Evolutionary conservation across 805 yeast genomes (phyloP), one percentile per base, ranked within the genome.

Genomic region (Kazachstania africana): DNA sequence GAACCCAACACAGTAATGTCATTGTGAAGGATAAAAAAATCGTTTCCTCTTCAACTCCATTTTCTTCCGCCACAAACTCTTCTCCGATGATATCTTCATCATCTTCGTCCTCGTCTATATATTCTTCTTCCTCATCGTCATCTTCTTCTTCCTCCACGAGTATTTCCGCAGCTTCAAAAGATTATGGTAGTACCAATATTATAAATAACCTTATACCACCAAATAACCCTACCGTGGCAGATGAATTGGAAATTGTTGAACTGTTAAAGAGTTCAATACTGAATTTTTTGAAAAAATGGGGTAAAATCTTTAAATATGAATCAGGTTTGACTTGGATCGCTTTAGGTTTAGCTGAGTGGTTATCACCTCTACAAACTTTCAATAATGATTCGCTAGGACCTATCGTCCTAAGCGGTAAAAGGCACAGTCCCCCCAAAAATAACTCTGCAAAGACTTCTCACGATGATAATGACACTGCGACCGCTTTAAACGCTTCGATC

Each of bases 251-350:
- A 36, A 63, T 75, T n/a, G 63, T 78, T 29, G 65, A 65, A 16
- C 58, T 63, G 1, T 56, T 83, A 37, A 77, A 79, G 45, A 55
- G 59, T 23, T 66, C 94, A 5, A 69, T 85, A 12, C 47, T 65
- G 27, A 66, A 67, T 35, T 87, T 87, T 48, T 57, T 80, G 24
- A 57, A 56, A 19, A 82, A 82, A 58, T 85, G 94, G 94, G 87
- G 91, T 5, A 63, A 65, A 24, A 64, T 76, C 35, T 70, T 82
- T 33, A 75, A 74, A 42, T 87, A 87, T 50, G 91, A 83, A 53
- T 66, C 78, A 27, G 87, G 93, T 0, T 63, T 85, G 45, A 68
- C 88, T 3, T 85, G 95, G 95, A 71, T 82, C 13, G 95, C 95
- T 0, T 57, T 83, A 20, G 85, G 84, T 8, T 58, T 87, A 27